phyloP scores from a whole-genome alignment of 208 protist species.

The Tritrichomonas musculus region DNA sequence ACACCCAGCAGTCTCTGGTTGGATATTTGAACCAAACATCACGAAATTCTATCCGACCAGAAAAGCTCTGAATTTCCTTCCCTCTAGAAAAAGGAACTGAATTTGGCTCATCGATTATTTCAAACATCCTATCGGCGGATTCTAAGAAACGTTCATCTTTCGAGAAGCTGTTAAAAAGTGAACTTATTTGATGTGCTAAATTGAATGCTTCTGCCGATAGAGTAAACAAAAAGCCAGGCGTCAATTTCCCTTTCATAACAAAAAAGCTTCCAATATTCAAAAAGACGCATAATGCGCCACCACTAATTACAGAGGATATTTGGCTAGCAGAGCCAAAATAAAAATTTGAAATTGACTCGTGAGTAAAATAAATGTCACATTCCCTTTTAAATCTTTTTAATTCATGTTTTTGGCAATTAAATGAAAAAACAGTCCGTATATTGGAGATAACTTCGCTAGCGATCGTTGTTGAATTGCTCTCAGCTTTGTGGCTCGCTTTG shows the following conservation, averaged over 20 bases:
- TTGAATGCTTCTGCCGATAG: not conserved
- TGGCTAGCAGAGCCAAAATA: not conserved
- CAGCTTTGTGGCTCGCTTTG: not conserved
- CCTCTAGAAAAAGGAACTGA: not conserved
- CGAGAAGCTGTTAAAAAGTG: not conserved
- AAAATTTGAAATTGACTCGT: not conserved
- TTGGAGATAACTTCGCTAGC: not conserved
- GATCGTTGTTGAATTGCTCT: not conserved
- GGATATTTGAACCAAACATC: slow-evolving; percentile 8
- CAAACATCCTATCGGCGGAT: not conserved
- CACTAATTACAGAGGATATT: not conserved
- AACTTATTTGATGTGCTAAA: not conserved
- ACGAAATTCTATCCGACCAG: not conserved
- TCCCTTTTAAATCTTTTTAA: not conserved
- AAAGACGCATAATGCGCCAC: not conserved
- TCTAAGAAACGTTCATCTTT: not conserved
- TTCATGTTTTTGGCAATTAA: not conserved
- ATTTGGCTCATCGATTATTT: not conserved
- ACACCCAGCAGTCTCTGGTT: not conserved
- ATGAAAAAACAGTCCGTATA: not conserved
- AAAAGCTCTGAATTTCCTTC: not conserved
- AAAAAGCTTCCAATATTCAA: not conserved
- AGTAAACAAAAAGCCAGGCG: not conserved
- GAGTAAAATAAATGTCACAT: not conserved
- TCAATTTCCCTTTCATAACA: not conserved